Percentiles rank a stretch among this genome's conserved stretches.
Evolutionary conservation across 2,329 filamentous ascomycete species (phyloP).

Genomic region (Xylariales sp.): DNA sequence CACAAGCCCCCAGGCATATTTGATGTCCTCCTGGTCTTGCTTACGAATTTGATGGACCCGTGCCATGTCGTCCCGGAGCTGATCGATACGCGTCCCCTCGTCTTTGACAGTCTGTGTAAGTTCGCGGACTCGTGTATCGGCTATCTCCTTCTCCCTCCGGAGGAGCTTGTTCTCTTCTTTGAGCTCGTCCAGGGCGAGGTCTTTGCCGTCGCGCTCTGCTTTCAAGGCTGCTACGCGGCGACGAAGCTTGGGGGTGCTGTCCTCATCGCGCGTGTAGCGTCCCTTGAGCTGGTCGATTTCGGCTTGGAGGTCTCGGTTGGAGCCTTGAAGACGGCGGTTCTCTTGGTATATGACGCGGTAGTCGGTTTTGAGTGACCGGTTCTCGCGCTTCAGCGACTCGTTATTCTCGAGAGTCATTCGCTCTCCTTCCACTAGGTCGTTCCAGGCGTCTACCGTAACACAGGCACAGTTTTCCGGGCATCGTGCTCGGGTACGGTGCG

Average conservation of each 20-base stretch:
- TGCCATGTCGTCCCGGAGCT: constrained; percentile 22
- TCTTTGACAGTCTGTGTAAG: constrained; percentile 37
- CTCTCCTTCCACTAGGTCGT: constrained; percentile 40
- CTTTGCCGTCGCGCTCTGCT: constrained; percentile 38
- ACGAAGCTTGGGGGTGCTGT: constrained; percentile 36
- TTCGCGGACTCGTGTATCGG: constrained; percentile 37
- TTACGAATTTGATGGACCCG: constrained; percentile 26
- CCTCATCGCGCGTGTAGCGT: constrained; percentile 33
- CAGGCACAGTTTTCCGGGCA: constrained; percentile 47
- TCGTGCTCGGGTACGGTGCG: constrained; percentile 34
- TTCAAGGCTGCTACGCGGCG: constrained; percentile 38
- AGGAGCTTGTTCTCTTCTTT: constrained; percentile 15
- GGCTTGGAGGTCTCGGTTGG: constrained; percentile 36
- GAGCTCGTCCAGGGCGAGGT: constrained; percentile 32
- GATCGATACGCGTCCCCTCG: constrained; percentile 5
- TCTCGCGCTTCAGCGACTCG: constrained; percentile 40
- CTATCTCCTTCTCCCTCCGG: constrained; percentile 26
- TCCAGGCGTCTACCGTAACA: constrained; percentile 44
- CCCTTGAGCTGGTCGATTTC: constrained; percentile 36
- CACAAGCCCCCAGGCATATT: constrained; percentile 33
- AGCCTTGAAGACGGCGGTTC: constrained; percentile 33
- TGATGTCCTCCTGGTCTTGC: constrained; percentile 29
- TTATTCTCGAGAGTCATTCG: constrained; percentile 31
- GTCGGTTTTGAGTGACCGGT: constrained; percentile 41
- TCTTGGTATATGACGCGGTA: constrained; percentile 34